A percentile compares a stretch with the other conserved stretches of the same genome.
Evolutionary conservation across 345 rosid genomes (phyloP).

Genomic region (Clarkia xantiana): DNA sequence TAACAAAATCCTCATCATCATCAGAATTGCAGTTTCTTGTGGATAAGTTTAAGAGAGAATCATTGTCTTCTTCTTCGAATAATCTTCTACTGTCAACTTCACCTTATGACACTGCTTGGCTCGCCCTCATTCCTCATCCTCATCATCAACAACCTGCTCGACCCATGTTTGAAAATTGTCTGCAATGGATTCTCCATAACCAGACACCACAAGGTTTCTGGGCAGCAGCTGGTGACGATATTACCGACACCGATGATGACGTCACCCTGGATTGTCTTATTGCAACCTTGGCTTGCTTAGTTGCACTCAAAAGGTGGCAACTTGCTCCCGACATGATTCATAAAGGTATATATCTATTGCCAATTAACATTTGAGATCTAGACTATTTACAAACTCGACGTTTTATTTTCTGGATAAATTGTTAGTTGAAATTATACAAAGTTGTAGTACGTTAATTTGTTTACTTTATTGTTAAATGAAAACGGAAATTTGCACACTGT

Average conservation of each 20-base stretch:
- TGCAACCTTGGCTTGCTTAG: slow-evolving; percentile 38
- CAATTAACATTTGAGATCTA: too few relatives aligned
- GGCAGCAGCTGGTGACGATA: slow-evolving; percentile 29
- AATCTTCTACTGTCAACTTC: slow-evolving; percentile 32
- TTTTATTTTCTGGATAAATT: too few relatives aligned
- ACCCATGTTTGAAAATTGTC: slow-evolving; percentile 41
- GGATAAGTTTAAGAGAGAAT: too few relatives aligned
- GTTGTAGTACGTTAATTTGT: too few relatives aligned
- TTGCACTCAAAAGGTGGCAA: slow-evolving; percentile 41
- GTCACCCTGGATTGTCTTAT: slow-evolving; percentile 21
- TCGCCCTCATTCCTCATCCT: slow-evolving; percentile 32
- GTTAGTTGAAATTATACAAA: too few relatives aligned
- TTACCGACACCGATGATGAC: too few relatives aligned
- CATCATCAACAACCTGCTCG: slow-evolving; percentile 1
- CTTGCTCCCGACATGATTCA: slow-evolving; percentile 9
- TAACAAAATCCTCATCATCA: too few relatives aligned
- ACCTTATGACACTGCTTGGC: slow-evolving; percentile 51
- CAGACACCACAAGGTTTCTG: slow-evolving; percentile 38
- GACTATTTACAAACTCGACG: too few relatives aligned
- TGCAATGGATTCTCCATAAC: slow-evolving; percentile 43
- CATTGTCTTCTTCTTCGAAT: too few relatives aligned
- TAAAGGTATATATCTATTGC: slow-evolving; percentile 23
- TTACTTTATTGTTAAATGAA: neutral
- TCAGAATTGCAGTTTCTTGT: too few relatives aligned
- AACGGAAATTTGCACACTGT: slow-evolving; percentile 17